A percentile compares a stretch with the other conserved stretches of the same genome.
Evolutionary conservation across 129 eudicot species (phyloP).

Genomic region (Kitagawia praeruptora): DNA sequence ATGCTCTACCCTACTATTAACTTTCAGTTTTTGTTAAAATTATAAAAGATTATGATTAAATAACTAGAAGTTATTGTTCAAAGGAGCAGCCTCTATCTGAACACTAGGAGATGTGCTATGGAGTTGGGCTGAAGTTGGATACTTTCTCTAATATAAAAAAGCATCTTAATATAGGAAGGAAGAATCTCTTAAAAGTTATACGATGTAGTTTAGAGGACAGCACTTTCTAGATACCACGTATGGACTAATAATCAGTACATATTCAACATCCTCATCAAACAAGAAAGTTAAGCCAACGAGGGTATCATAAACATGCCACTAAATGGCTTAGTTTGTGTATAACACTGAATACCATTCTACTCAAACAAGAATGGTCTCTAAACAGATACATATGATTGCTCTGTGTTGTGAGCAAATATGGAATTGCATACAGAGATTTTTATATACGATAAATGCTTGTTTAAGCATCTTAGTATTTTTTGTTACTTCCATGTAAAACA

Average conservation of each 20-base stretch:
- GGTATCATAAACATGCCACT: background rate
- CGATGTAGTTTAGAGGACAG: constrained; percentile 17
- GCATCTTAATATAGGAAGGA: constrained; percentile 8
- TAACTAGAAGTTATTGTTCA: background rate
- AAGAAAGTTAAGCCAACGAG: background rate
- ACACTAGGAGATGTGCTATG: constrained; percentile 9
- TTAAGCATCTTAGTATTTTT: background rate
- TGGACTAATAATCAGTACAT: constrained; percentile 5
- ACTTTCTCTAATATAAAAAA: constrained; percentile 4
- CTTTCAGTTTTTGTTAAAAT: background rate
- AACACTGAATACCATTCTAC: background rate
- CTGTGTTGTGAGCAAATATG: background rate
- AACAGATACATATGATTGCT: background rate
- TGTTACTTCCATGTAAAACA: background rate
- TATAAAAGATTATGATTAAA: background rate
- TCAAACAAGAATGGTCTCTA: background rate
- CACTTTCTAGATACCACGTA: background rate
- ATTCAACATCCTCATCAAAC: constrained; percentile 1
- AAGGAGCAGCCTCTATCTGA: background rate
- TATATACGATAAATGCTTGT: background rate
- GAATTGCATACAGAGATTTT: background rate
- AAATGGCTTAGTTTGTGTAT: background rate
- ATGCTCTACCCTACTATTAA: too few relatives aligned
- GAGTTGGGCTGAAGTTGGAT: background rate
- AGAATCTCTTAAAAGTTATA: constrained; percentile 23